Percentiles rank a stretch among this genome's conserved stretches.
Evolutionary conservation across 495 filamentous ascomycete species (phyloP).

Genomic region (Aspergillus indologenus): DNA sequence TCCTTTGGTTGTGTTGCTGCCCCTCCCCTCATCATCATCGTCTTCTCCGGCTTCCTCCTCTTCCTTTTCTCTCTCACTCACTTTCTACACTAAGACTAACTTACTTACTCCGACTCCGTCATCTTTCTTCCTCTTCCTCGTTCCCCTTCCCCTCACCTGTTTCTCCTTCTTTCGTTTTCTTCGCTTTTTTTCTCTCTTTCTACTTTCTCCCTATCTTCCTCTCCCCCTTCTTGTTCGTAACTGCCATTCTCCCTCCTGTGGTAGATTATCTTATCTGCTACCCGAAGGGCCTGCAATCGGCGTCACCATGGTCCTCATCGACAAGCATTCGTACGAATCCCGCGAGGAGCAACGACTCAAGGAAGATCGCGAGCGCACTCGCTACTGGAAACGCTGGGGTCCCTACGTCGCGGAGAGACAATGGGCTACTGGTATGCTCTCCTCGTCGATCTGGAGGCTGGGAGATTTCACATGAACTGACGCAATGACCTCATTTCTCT

Average conservation of each 20-base stretch:
- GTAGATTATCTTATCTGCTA: slow-evolving; percentile 3
- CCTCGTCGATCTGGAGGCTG: slow-evolving; percentile 3
- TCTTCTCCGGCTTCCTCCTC: not conserved
- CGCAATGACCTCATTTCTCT: slow-evolving; percentile 25
- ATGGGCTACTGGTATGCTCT: slow-evolving; percentile 76
- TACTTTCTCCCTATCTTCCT: slow-evolving; percentile 3
- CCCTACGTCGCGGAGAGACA: slow-evolving; percentile 63
- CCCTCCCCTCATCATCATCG: not conserved
- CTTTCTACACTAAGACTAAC: not conserved
- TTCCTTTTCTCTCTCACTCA: not conserved
- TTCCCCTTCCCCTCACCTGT: not conserved
- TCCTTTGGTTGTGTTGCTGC: not conserved
- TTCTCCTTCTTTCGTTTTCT: not conserved
- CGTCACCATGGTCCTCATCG: slow-evolving; percentile 76
- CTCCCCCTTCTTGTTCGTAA: slow-evolving; percentile 7
- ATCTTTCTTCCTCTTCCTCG: not conserved
- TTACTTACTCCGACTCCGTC: not conserved
- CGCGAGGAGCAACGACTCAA: slow-evolving; percentile 85
- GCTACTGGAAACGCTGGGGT: slow-evolving; percentile 97
- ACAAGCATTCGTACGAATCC: slow-evolving; percentile 76
- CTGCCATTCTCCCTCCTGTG: slow-evolving; percentile 6
- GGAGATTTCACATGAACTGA: slow-evolving; percentile 17
- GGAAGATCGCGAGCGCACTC: slow-evolving; percentile 72
- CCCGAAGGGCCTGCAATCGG: slow-evolving; percentile 2
- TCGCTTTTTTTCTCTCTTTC: not conserved